These are phyloP conservation scores for Hypoxylon fragiforme DNA, from an alignment of 495 filamentous ascomycete genomes.

Conservation along the genomic window DNA sequence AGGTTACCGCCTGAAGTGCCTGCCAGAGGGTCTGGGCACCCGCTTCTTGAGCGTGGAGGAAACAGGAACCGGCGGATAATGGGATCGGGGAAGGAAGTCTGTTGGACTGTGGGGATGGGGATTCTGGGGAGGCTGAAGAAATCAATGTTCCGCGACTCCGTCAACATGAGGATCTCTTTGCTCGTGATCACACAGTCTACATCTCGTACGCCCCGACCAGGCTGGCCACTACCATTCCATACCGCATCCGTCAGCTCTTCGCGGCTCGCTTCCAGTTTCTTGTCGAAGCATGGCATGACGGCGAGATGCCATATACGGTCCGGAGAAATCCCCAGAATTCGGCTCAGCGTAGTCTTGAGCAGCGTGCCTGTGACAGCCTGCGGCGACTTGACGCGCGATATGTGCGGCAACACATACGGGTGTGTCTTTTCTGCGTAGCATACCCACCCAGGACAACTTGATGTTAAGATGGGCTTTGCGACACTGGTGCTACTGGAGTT, in stretches of 20 bases:
- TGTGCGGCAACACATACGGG: slow-evolving; percentile 85
- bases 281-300: slow-evolving; percentile 98
- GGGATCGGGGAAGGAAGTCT: slow-evolving; percentile 66
- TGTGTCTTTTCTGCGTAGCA: slow-evolving; percentile 99
- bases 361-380: slow-evolving; percentile 90
- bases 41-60: slow-evolving; percentile 38
- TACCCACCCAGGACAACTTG: slow-evolving; percentile 95
- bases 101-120: slow-evolving; percentile 41
- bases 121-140: slow-evolving; percentile 69
- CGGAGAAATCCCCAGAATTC: slow-evolving; percentile 67
- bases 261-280: slow-evolving; percentile 94
- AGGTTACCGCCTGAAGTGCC: slow-evolving; percentile 92
- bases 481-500: slow-evolving; percentile 25
- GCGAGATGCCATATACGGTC: slow-evolving; percentile 90
- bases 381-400: slow-evolving; percentile 89
- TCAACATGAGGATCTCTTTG: slow-evolving; percentile 86
- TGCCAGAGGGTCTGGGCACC: slow-evolving; percentile 40
- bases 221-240: slow-evolving; percentile 60
- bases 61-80: slow-evolving; percentile 73
- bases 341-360: slow-evolving; percentile 79
- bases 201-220: slow-evolving; percentile 68
- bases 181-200: slow-evolving; percentile 98
- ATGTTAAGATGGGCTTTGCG: slow-evolving; percentile 77
- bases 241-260: slow-evolving; percentile 83
- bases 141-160: slow-evolving; percentile 72